These are phyloP conservation scores for Lasiosphaeria hispida DNA, from an alignment of 495 filamentous ascomycete species.

Conservation along the genomic window DNA sequence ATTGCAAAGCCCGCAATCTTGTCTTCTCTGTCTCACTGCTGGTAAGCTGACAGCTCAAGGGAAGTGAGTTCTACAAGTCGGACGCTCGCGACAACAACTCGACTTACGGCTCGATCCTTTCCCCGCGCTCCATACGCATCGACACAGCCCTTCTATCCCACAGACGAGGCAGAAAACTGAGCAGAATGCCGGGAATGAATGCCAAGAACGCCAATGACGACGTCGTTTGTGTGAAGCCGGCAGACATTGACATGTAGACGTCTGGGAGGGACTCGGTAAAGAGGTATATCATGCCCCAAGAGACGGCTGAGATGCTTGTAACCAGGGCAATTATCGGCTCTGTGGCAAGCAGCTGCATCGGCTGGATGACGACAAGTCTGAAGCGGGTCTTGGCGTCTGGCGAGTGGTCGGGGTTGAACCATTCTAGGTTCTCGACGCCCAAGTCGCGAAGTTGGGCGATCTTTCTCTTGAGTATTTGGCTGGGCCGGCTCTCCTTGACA, in stretches of 20 bases:
- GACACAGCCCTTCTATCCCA: conserved; percentile 33
- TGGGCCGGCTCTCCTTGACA: conserved; percentile 12
- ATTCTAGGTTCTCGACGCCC: background rate
- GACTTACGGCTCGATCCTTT: conserved; percentile 24
- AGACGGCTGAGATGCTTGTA: conserved; percentile 30
- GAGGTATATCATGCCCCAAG: conserved; percentile 53
- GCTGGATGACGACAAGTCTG: conserved; percentile 7
- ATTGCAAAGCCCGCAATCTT: conserved; percentile 49
- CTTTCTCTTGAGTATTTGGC: background rate
- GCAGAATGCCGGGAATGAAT: conserved; percentile 41
- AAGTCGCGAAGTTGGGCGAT: background rate
- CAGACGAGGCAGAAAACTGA: conserved; percentile 44
- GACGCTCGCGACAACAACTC: too few relatives aligned
- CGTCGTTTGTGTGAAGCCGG: conserved; percentile 31
- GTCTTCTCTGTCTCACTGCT: conserved; percentile 39
- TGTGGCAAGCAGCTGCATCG: conserved; percentile 32
- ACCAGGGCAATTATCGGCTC: conserved; percentile 37
- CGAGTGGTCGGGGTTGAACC: conserved; percentile 14
- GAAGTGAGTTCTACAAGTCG: too few relatives aligned
- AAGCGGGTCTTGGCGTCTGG: background rate
- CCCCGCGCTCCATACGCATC: conserved; percentile 8
- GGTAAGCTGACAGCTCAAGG: too few relatives aligned
- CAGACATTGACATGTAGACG: conserved; percentile 42
- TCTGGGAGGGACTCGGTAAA: conserved; percentile 50
- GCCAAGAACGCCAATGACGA: conserved; percentile 48